Evolutionary conservation across 2,329 filamentous ascomycete genomes (phyloP).

Genomic region (Grosmannia serpens): DNA sequence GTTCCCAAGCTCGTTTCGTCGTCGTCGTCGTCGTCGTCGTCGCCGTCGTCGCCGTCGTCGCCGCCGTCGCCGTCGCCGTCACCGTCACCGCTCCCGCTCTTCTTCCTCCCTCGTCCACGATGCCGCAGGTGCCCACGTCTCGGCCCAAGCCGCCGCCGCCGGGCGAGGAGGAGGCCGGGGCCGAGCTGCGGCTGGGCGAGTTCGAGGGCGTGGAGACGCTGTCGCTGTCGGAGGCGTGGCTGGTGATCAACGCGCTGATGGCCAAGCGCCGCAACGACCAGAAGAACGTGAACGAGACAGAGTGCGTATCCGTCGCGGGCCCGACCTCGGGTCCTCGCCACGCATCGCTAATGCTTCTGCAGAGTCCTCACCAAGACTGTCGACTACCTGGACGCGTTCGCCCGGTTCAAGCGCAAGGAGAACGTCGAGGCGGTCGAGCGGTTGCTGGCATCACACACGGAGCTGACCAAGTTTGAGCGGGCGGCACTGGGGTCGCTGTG

Average conservation of each 20-base stretch:
- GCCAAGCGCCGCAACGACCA: constrained; percentile 67
- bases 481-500: constrained; percentile 86
- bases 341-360: neutral
- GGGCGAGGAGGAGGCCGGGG: constrained; percentile 79
- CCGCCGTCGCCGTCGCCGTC: neutral
- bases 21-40: neutral
- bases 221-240: constrained; percentile 80
- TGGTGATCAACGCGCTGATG: constrained; percentile 84
- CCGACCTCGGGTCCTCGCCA: neutral
- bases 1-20: neutral
- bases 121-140: constrained; percentile 39
- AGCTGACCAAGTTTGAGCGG: constrained; percentile 84
- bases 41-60: neutral
- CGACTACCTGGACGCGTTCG: constrained; percentile 88
- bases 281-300: constrained; percentile 75
- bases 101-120: constrained; percentile 13
- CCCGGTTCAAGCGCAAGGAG: constrained; percentile 89
- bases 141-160: constrained; percentile 57
- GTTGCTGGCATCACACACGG: constrained; percentile 64
- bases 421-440: constrained; percentile 91
- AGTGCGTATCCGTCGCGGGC: constrained; percentile 36
- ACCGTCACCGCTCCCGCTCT: neutral
- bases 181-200: constrained; percentile 76
- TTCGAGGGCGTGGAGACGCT: constrained; percentile 87
- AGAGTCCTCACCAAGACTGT: constrained; percentile 78